phyloP scores from a whole-genome alignment of 768 basidiomycete species.

The Collybia sp. region DNA sequence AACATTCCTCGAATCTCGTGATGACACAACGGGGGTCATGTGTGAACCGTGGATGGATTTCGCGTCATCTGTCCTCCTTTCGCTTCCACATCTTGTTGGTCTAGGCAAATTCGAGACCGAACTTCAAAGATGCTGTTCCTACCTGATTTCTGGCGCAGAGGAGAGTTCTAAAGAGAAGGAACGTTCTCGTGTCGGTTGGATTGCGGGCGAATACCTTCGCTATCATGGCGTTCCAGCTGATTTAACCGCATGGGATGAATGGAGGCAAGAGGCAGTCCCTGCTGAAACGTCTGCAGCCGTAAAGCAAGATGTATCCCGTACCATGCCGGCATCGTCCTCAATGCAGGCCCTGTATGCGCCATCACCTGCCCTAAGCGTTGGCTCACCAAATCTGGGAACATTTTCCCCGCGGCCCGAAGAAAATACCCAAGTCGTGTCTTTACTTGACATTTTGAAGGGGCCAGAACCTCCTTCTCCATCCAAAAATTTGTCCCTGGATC shows the following conservation, averaged over 20 bases:
- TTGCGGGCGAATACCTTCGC: constrained; percentile 60
- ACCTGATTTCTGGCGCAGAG: constrained; percentile 54
- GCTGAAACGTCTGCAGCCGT: constrained; percentile 24
- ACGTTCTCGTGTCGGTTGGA: constrained; percentile 52
- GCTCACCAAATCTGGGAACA: constrained; percentile 42
- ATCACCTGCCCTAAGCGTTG: constrained; percentile 36
- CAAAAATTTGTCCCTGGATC: constrained; percentile 17
- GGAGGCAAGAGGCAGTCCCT: constrained; percentile 49
- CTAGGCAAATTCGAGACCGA: constrained; percentile 63
- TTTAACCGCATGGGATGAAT: constrained; percentile 49
- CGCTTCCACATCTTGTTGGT: constrained; percentile 53
- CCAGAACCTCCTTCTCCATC: constrained; percentile 14
- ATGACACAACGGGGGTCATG: constrained; percentile 2
- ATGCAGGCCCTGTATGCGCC: constrained; percentile 49
- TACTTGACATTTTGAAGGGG: constrained; percentile 39
- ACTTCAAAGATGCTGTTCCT: constrained; percentile 60
- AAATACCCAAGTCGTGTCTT: constrained; percentile 30
- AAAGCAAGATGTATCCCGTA: constrained; percentile 12
- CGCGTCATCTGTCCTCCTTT: constrained; percentile 55
- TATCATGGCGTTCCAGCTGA: constrained; percentile 54
- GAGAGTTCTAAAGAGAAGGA: constrained; percentile 34
- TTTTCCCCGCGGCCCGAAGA: constrained; percentile 54
- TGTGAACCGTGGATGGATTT: constrained; percentile 55
- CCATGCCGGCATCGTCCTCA: constrained; percentile 40
- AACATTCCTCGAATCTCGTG: constrained; percentile 37